phyloP scores from a whole-genome alignment of 177 flowering plant species.

The Vitis hybrid region DNA sequence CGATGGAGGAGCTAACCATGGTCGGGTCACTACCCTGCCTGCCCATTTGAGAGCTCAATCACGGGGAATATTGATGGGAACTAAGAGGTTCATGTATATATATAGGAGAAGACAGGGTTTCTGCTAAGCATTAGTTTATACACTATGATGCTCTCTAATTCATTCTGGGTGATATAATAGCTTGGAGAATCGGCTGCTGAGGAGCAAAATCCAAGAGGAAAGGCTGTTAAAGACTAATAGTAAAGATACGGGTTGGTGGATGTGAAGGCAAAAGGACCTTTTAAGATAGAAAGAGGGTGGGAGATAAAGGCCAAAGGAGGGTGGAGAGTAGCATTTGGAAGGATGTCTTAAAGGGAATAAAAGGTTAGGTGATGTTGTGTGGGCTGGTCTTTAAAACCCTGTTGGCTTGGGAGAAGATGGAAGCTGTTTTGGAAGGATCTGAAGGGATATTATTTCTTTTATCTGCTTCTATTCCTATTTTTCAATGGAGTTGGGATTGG shows the following conservation, averaged over 20 bases:
- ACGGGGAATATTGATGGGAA: not conserved
- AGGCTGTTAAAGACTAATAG: constrained; percentile 7
- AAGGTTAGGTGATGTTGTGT: constrained; percentile 32
- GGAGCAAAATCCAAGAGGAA: constrained; percentile 21
- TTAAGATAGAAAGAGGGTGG: constrained; percentile 15
- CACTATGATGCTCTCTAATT: not conserved
- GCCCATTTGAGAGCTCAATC: constrained; percentile 27
- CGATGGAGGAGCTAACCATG: constrained; percentile 48
- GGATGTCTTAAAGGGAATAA: constrained; percentile 13
- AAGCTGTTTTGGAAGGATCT: constrained; percentile 4
- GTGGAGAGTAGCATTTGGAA: constrained; percentile 35
- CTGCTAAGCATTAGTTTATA: not conserved
- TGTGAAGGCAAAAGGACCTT: constrained; percentile 25
- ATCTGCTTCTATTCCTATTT: not conserved
- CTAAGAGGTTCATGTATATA: not conserved
- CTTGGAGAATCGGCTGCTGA: constrained; percentile 20
- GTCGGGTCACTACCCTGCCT: constrained; percentile 36
- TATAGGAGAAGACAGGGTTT: not conserved
- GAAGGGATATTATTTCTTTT: not conserved
- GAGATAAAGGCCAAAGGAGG: constrained; percentile 17
- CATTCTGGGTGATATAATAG: constrained; percentile 19
- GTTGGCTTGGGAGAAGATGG: constrained; percentile 12
- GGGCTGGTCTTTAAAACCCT: constrained; percentile 10
- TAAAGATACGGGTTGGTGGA: constrained; percentile 26
- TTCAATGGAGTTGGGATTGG: not conserved